Evolutionary conservation across 495 filamentous ascomycete species (phyloP), one percentile per base, ranked within the genome.

Genomic region (Neurospora sp.): DNA sequence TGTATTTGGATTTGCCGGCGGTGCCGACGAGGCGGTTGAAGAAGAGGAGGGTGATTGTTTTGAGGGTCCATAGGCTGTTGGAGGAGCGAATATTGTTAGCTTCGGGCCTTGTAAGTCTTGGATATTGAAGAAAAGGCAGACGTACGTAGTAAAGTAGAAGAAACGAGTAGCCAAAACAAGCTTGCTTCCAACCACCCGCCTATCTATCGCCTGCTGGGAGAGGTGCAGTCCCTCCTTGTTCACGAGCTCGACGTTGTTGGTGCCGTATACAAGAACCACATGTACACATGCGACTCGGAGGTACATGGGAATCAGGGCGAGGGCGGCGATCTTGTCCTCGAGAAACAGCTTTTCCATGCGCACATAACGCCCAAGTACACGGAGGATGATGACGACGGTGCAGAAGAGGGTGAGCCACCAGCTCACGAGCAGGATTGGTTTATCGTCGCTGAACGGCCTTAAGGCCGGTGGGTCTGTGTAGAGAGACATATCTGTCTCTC

Each of bases 321-420:
- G 79, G 73, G 92, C 90, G 82, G 96, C 96, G 71, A 93, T 86
- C 84, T 91, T 94, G 80, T 99, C 96, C 78, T 98, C 96, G 36
- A 83, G 79, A 71, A 97, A 97, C 38, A 98, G 86, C 73, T 85
- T 88, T 79, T 97, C 90, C 39, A 91, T 92, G 36, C 96, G 87
- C 2, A 94, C 83, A 78, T 92, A 95, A 39, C 96, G 91, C 19
- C 96, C 94, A 69, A 80, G 82, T 13, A 97, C 81, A 0, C 96
- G 89, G 13, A 93, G 84, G 11, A 93, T 71, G 74, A 99, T 97
- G 74, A 97, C 91, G 54, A 87, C 84, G 70, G 93, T 82, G 37
- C 93, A 92, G 77, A 96, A 93, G 1, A 84, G 81, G 1, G 94
- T 95, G 72, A 93, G 92, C 96, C 96, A 97, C 92, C 94, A 98